Percentiles rank a stretch among this genome's conserved stretches.
Conservation (phyloP, 163 green algal genomes). For the Chloromonas sp. region DNA sequence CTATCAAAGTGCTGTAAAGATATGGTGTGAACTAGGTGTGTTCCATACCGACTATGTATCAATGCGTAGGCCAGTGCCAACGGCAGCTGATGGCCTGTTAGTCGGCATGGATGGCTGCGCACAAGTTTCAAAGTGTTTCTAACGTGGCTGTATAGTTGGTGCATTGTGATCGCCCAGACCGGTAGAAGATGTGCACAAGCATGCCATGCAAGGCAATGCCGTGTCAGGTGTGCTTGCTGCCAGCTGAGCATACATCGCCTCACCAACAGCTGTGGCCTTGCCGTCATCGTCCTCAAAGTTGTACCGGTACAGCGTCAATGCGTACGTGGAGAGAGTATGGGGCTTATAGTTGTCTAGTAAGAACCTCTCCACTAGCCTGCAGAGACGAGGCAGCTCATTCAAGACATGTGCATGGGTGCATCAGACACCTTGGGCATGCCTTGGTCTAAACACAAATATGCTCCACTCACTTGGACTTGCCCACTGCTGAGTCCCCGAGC, state of each 20-base stretch:
- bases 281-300: conserved; percentile 45
- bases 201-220: no score
- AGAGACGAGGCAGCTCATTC: not conserved
- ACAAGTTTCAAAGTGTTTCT: no score
- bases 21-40: not conserved
- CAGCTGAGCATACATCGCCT: not conserved
- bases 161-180: no score
- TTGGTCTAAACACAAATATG: no score
- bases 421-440: no score
- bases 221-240: no score
- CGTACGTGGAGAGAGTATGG: conserved; percentile 60
- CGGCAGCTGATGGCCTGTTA: no score
- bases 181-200: no score
- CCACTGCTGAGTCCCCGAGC: conserved; percentile 58
- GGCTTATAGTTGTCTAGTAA: conserved; percentile 60
- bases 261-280: not conserved
- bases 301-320: conserved; percentile 58
- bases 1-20: not conserved
- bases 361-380: conserved; percentile 60
- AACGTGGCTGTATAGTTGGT: no score
- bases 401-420: not conserved
- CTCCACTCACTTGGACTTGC: conserved; percentile 56
- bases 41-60: no score
- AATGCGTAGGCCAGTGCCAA: no score
- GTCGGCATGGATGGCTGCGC: no score